These are phyloP conservation scores for Cystofilobasidium ferigula DNA, from an alignment of 768 basidiomycete species.

Conservation along the genomic window DNA sequence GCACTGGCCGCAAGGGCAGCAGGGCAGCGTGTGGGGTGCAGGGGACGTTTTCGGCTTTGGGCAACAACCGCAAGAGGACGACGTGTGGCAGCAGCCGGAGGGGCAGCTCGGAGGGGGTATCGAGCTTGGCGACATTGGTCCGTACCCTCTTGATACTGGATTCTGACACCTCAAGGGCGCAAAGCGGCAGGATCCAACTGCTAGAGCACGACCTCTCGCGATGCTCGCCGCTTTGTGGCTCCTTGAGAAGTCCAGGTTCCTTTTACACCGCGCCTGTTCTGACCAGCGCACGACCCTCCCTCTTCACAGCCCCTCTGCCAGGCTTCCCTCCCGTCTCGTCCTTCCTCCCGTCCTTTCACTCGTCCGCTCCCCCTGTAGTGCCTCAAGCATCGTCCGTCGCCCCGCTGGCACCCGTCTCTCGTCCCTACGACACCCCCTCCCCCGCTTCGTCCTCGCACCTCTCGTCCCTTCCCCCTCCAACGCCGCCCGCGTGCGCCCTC, in stretches of 20 bases:
- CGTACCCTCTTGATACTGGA: background rate
- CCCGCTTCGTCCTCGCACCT: background rate
- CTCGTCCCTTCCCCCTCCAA: background rate
- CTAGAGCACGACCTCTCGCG: too few species aligned
- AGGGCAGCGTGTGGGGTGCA: too few species aligned
- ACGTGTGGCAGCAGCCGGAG: too few species aligned
- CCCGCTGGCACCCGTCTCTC: background rate
- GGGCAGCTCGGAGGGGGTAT: background rate
- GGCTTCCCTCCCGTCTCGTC: background rate
- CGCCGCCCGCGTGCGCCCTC: background rate
- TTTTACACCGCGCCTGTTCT: too few species aligned
- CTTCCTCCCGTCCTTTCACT: background rate
- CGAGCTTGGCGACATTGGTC: conserved; percentile 22
- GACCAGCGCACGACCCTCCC: too few species aligned
- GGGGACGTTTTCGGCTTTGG: too few species aligned
- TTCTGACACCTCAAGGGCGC: background rate
- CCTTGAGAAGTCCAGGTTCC: too few species aligned
- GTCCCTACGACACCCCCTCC: background rate
- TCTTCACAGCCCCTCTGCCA: background rate
- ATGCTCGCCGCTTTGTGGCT: too few species aligned
- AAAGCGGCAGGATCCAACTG: too few species aligned
- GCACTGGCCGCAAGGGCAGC: background rate
- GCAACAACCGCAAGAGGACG: background rate
- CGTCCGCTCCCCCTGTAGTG: background rate
- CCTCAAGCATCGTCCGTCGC: too few species aligned